Conservation (phyloP, 345 rosid species). For the rapeseed (Brassica napus) region Da-Ae NC_063434.1:24787501-24788000, state of each 20-base stretch:
- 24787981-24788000: no score
- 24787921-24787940: conserved; percentile 27
- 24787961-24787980: conserved; percentile 51
- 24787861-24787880: not conserved
- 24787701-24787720: no score
- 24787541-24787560: not conserved
- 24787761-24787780: conserved; percentile 13
- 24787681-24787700: not conserved
- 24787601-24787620: not conserved
- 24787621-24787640: not conserved
- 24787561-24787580: not conserved
- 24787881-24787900: not conserved
- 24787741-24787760: no score
- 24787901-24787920: not conserved
- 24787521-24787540: no score
- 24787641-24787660: not conserved
- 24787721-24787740: no score
- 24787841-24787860: not conserved
- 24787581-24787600: not conserved
- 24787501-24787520: no score
- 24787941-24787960: conserved; percentile 53
- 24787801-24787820: conserved; percentile 83
- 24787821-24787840: not conserved
- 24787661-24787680: conserved; percentile 17
- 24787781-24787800: conserved; percentile 82